These are phyloP conservation scores for Glycyrrhiza uralensis DNA, from an alignment of 306 rosid species.

Conservation along the genomic window DNA sequence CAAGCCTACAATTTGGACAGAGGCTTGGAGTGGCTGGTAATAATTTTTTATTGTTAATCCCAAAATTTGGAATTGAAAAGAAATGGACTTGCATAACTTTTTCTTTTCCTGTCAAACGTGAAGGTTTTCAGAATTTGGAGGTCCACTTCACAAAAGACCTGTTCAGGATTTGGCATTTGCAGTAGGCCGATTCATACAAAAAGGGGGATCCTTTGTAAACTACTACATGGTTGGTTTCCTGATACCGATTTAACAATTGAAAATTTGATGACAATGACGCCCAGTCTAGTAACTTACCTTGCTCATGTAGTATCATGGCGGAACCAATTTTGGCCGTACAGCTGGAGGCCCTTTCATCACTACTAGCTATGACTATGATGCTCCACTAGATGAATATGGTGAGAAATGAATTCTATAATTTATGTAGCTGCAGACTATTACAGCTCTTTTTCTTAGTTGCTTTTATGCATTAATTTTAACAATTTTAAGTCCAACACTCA, in stretches of 20 bases:
- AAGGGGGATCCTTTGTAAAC: slow-evolving; percentile 93
- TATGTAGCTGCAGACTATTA: neutral
- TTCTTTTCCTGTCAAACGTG: slow-evolving; percentile 7
- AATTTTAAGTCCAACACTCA: neutral
- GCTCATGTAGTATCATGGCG: slow-evolving; percentile 79
- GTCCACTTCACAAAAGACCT: slow-evolving; percentile 81
- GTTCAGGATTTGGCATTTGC: slow-evolving; percentile 97
- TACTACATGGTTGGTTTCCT: slow-evolving; percentile 84
- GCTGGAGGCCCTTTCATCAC: slow-evolving; percentile 99
- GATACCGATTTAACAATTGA: slow-evolving; percentile 11
- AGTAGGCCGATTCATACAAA: slow-evolving; percentile 73
- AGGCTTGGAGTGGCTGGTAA: slow-evolving; percentile 99
- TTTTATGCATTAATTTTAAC: neutral
- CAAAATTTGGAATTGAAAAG: slow-evolving; percentile 5
- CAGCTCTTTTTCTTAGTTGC: slow-evolving; percentile 8
- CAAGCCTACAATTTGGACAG: slow-evolving; percentile 96
- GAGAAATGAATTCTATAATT: slow-evolving; percentile 29
- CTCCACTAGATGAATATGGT: slow-evolving; percentile 99
- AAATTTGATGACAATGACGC: slow-evolving; percentile 11
- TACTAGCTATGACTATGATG: slow-evolving; percentile 97
- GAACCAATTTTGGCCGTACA: slow-evolving; percentile 97
- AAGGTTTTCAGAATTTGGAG: slow-evolving; percentile 96
- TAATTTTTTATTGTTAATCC: slow-evolving; percentile 17
- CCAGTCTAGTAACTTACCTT: slow-evolving; percentile 16
- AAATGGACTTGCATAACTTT: slow-evolving; percentile 1